Evolutionary conservation across 495 filamentous ascomycete species (phyloP).

Genomic region (Daldinia decipiens): DNA sequence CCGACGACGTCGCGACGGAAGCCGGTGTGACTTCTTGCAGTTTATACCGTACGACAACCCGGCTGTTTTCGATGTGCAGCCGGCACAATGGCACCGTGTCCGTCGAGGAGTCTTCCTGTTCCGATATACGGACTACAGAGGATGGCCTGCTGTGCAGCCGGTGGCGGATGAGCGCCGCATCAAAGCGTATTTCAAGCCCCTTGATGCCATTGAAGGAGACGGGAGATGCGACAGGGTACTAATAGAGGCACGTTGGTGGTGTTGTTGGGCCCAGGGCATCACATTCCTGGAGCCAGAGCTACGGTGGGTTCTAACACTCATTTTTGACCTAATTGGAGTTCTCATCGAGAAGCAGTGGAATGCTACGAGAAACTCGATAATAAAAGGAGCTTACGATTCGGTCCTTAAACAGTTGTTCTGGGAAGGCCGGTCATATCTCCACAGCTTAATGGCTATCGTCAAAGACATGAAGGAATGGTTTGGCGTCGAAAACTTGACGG

Average conservation of each 20-base stretch:
- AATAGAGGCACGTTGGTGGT: conserved; percentile 33
- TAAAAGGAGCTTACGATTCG: not conserved
- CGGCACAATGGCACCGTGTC: conserved; percentile 20
- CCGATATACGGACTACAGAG: conserved; percentile 38
- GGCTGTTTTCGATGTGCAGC: conserved; percentile 36
- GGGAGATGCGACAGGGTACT: conserved; percentile 15
- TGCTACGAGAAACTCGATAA: not conserved
- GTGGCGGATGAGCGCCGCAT: conserved; percentile 16
- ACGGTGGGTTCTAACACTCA: conserved; percentile 38
- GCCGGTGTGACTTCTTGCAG: not conserved
- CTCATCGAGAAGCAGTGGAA: conserved; percentile 28
- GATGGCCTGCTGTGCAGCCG: conserved; percentile 38
- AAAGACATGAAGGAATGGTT: conserved; percentile 29
- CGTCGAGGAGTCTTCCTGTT: conserved; percentile 31
- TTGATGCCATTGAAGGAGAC: conserved; percentile 3
- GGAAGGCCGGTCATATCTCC: conserved; percentile 35
- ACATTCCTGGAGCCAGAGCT: conserved; percentile 34
- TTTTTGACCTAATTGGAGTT: conserved; percentile 31
- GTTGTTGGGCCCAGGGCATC: conserved; percentile 39
- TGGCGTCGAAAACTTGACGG: conserved; percentile 18
- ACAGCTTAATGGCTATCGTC: conserved; percentile 27
- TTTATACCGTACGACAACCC: conserved; percentile 43
- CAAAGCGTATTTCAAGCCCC: conserved; percentile 22
- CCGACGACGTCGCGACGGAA: conserved; percentile 6
- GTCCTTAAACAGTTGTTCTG: conserved; percentile 18